Evolutionary conservation across 306 rosid genomes (phyloP), one percentile per base, ranked within the genome.

Genomic region (Glycine tomentella): DNA sequence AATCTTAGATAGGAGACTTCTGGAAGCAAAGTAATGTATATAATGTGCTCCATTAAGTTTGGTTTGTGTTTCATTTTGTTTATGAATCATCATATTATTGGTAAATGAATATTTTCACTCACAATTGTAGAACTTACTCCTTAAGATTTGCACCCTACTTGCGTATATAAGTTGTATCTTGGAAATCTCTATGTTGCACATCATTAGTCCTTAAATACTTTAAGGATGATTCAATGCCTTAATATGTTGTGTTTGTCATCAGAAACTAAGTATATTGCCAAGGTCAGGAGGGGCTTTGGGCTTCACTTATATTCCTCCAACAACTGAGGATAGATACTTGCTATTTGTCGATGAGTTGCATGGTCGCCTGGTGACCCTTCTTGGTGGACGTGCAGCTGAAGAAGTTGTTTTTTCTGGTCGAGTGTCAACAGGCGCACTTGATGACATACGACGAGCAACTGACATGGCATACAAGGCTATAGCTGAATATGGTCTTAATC

Each of bases 331-430:
- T 80, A 90, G 99, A 84, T 95, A 95, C 86, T 90, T 95, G 89
- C 88, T 95, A 74, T 91, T 95, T 88, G 84, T 95, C 73, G 99
- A 95, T 81, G 99, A 95, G 86, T 84, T 95, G 88, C 97, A 85
- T 67, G 99, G 99, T 64, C 97, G 97, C 63, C 86, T 95, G 82
- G 99, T 90, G 76, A 95, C 97, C 38, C 99, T 95, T 88, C 94
- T 95, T 61, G 99, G 97, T 76, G 99, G 99, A 64, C 97, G 99
- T 46, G 99, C 99, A 20, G 99, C 97, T 46, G 99, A 95, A 90
- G 97, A 95, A 86, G 88, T 95, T 72, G 90, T 86, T 74, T 95
- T 90, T 80, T 89, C 97, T 38, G 99, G 99, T 46, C 92, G 99
- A 57, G 97, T 95, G 61, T 95, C 99, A 79, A 95, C 99, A 6